phyloP scores from a whole-genome alignment of 371 early-diverging fungal species.

The Lichtheimia ramosa region DNA sequence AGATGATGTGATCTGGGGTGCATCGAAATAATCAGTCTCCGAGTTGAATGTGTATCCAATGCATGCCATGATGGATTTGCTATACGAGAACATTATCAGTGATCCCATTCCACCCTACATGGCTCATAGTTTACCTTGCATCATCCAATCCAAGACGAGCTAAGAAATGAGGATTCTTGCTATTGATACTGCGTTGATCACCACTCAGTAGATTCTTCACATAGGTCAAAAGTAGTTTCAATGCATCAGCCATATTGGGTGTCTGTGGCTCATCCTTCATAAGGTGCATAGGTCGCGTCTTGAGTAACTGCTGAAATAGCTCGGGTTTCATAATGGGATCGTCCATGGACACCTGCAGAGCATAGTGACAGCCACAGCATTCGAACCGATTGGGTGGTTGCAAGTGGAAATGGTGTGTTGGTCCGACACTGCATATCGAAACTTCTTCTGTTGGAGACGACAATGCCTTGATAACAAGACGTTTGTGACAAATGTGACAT shows the following conservation, averaged over 20 bases:
- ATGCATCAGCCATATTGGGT: slow-evolving; percentile 28
- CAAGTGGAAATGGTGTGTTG: background rate
- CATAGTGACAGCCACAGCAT: slow-evolving; percentile 9
- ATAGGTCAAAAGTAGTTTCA: slow-evolving; percentile 25
- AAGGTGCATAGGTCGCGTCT: background rate
- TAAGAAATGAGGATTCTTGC: slow-evolving; percentile 23
- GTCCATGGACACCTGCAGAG: background rate
- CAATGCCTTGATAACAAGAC: background rate
- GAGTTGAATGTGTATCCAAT: slow-evolving; percentile 37
- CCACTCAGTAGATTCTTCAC: slow-evolving; percentile 31
- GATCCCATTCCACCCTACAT: background rate
- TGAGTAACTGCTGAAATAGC: background rate
- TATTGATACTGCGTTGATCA: slow-evolving; percentile 33
- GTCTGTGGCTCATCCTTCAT: background rate
- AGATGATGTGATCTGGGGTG: slow-evolving; percentile 26
- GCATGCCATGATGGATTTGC: slow-evolving; percentile 32
- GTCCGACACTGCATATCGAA: no score
- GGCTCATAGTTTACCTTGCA: slow-evolving; percentile 25
- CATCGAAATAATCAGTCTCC: slow-evolving; percentile 19
- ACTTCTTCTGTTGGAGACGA: no score
- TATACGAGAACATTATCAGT: slow-evolving; percentile 8
- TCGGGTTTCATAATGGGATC: background rate
- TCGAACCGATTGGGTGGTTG: background rate
- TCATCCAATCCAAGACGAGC: slow-evolving; percentile 35
- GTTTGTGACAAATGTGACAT: background rate